Evolutionary conservation across 192 early-diverging fungal species (phyloP).

Genomic region (Backusella luteola): DNA sequence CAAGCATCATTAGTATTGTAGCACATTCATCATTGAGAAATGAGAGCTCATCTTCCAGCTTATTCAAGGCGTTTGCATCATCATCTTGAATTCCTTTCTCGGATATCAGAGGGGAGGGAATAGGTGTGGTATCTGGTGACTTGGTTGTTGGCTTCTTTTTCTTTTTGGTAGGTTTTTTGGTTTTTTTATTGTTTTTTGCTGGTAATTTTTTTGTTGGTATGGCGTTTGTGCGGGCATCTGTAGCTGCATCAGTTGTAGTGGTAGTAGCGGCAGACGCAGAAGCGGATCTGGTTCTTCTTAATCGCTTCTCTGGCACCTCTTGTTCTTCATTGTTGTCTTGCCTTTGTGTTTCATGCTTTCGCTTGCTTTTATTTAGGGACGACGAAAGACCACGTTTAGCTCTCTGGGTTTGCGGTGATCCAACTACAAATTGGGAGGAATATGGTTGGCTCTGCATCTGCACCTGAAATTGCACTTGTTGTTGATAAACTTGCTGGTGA

Average conservation of each 20-base stretch:
- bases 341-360: neutral
- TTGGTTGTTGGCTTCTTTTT: neutral
- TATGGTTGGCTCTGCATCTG: neutral
- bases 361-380: neutral
- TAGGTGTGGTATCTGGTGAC: neutral
- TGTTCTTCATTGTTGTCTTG: neutral
- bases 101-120: neutral
- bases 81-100: neutral
- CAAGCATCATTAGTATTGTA: slow-evolving; percentile 23
- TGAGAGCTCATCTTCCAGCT: slow-evolving; percentile 3
- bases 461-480: neutral
- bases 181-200: neutral
- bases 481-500: neutral
- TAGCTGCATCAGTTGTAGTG: neutral
- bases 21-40: slow-evolving; percentile 24
- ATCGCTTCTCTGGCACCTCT: neutral
- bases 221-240: neutral
- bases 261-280: neutral
- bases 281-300: neutral
- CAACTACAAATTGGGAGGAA: neutral
- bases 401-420: slow-evolving; percentile 3
- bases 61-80: neutral
- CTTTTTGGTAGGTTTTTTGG: neutral
- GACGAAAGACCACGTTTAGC: neutral
- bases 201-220: neutral